Conservation (phyloP, 306 rosid species). For the Castanospermum australe region DNA sequence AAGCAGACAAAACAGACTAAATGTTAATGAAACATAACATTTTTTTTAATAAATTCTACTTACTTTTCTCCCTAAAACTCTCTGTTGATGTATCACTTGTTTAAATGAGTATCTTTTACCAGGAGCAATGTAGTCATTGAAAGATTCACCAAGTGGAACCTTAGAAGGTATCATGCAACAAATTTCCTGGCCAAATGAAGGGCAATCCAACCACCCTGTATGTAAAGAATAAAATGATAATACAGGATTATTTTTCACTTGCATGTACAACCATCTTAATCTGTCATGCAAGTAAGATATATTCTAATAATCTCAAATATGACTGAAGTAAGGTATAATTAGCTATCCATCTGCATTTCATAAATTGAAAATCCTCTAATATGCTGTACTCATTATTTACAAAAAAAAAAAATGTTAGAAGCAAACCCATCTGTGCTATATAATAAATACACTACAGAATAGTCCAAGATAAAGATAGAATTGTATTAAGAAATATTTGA, state of each 20-base stretch:
- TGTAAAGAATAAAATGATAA: slow-evolving; percentile 19
- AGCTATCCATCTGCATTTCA: slow-evolving; percentile 8
- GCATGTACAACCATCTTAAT: slow-evolving; percentile 3
- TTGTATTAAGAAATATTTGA: background rate
- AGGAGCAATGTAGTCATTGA: slow-evolving; percentile 72
- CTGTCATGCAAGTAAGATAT: slow-evolving; percentile 1
- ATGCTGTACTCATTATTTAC: background rate
- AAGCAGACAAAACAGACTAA: slow-evolving; percentile 13
- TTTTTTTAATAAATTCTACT: slow-evolving; percentile 24
- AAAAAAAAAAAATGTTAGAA: background rate
- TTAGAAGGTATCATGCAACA: slow-evolving; percentile 89
- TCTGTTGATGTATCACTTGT: slow-evolving; percentile 93
- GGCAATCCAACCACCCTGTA: slow-evolving; percentile 98
- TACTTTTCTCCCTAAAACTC: slow-evolving; percentile 92
- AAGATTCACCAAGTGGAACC: slow-evolving; percentile 93
- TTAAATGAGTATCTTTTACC: slow-evolving; percentile 99
- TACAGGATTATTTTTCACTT: background rate
- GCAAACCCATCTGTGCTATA: background rate
- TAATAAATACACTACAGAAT: background rate
- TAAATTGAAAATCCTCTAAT: slow-evolving; percentile 2
- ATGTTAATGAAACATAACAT: background rate
- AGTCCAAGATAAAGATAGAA: background rate
- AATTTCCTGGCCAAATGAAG: slow-evolving; percentile 79
- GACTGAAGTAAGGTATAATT: slow-evolving; percentile 2
- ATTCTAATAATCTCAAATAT: slow-evolving; percentile 19